Base-by-base conservation (phyloP, 345 rosid genomes). In the Brassica juncea region DNA sequence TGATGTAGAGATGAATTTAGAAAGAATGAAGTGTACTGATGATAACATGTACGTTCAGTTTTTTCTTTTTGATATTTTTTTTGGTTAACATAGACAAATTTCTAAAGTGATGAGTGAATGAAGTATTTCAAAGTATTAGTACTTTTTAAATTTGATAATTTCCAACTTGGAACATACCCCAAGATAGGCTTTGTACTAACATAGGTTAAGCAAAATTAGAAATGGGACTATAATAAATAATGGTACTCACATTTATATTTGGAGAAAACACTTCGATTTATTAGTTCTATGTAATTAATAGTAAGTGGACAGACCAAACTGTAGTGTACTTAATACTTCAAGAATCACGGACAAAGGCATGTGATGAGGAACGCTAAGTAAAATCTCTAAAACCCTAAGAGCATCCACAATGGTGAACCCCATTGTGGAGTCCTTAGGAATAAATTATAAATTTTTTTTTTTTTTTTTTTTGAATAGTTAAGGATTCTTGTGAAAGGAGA, bases 281-380 rank as follows among this genome's bases (percentile, higher is more conserved):
- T 60, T 28, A 27, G 31, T 28, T 39, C 23, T 27, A 39, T 47
- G 44, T 1, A 59, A 39, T 60, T 42, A 59, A 76, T 42, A 11
- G 49, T 37, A 68, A 16, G 68, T 42, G 62, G 70, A 23, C 25
- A 61, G 63, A 42, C 49, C 49, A 71, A 71, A 16, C 32, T 7
- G n/a, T 3, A 77, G 71, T 78, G 70, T 70, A 66, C 6, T 66
- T 44, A 21, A 19, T 12, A 78, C 49, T 42, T 42, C 49, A 42
- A 10, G 49, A 42, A 42, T 42, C 49, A 32, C 74, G 68, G 78
- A 73, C 82, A 79, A 60, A 59, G 44, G 70, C 82, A 80, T 74
- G 82, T 74, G 82, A 61, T 31, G 63, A 72, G 7, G 30, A 79
- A 44, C 63, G 6, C 5, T 54, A 67, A 61, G 74, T 39, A 42